These are phyloP conservation scores for Boletus subcaerulescens DNA, from an alignment of 768 basidiomycete genomes.

Conservation along the genomic window DNA sequence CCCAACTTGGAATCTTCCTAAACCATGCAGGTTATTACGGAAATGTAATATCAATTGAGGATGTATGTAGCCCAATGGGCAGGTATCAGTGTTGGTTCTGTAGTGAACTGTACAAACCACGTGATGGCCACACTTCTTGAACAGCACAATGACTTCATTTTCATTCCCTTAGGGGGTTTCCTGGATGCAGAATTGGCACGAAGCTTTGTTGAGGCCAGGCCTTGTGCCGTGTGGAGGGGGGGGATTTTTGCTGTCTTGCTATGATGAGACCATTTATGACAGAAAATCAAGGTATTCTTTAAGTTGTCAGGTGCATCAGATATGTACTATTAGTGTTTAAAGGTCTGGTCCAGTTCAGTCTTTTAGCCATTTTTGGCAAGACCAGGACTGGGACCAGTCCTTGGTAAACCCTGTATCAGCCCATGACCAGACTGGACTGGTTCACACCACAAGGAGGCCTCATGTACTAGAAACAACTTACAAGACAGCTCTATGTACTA, in stretches of 20 bases:
- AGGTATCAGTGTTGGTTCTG: not conserved
- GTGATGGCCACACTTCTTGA: not conserved
- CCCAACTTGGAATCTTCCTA: not conserved
- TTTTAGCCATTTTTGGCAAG: too few species aligned
- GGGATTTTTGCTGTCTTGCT: not conserved
- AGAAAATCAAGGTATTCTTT: slow-evolving; percentile 11
- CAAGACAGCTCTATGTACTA: too few species aligned
- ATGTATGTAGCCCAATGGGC: not conserved
- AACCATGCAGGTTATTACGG: not conserved
- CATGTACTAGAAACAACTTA: too few species aligned
- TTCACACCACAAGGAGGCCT: too few species aligned
- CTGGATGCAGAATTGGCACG: not conserved
- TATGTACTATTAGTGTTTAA: too few species aligned
- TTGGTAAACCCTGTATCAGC: too few species aligned
- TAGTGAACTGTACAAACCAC: not conserved
- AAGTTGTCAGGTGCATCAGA: slow-evolving; percentile 13
- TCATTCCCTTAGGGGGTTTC: not conserved
- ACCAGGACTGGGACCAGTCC: too few species aligned
- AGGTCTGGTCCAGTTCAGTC: too few species aligned
- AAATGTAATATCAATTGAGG: not conserved
- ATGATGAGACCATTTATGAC: too few species aligned
- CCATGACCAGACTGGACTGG: too few species aligned
- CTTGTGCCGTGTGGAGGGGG: not conserved
- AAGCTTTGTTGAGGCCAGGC: not conserved
- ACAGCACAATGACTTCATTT: not conserved